phyloP scores from a whole-genome alignment of 2,329 filamentous ascomycete genomes.

The Daldinia sp. region DNA sequence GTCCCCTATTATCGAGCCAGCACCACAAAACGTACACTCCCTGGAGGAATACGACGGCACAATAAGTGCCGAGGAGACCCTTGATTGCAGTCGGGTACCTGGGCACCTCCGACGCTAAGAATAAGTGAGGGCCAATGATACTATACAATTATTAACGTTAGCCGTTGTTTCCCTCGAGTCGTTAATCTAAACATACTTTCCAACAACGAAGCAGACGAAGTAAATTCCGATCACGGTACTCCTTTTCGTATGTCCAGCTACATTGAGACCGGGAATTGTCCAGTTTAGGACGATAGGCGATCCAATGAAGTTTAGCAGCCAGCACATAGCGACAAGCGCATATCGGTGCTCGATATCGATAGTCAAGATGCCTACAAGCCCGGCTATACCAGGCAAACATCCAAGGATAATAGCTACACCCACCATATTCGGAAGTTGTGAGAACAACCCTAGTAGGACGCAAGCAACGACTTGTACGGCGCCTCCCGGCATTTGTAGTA shows the following conservation, averaged over 20 bases:
- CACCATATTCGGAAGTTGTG: conserved; percentile 58
- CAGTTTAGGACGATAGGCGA: conserved; percentile 64
- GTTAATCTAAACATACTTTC: conserved; percentile 51
- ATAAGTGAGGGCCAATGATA: conserved; percentile 53
- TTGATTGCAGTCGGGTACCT: conserved; percentile 44
- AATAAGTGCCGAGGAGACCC: conserved; percentile 41
- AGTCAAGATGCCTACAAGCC: conserved; percentile 63
- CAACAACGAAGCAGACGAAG: conserved; percentile 62
- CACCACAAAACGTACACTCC: conserved; percentile 41
- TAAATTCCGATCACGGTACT: conserved; percentile 62
- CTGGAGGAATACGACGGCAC: conserved; percentile 37
- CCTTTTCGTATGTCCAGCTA: conserved; percentile 65
- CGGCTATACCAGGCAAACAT: conserved; percentile 53
- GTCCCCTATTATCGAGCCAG: conserved; percentile 39
- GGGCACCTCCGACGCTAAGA: conserved; percentile 36
- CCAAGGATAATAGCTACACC: conserved; percentile 42
- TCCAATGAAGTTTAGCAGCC: conserved; percentile 64
- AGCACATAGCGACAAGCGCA: conserved; percentile 64
- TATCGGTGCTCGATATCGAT: conserved; percentile 60
- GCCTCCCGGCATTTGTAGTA: conserved; percentile 58
- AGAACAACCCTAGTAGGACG: conserved; percentile 56
- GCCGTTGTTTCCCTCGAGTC: not conserved
- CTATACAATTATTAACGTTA: conserved; percentile 20
- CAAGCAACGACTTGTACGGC: conserved; percentile 48
- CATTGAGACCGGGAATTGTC: conserved; percentile 62